Conservation (phyloP, 2,329 filamentous ascomycete species). For the Penicillium nordicum region DNA sequence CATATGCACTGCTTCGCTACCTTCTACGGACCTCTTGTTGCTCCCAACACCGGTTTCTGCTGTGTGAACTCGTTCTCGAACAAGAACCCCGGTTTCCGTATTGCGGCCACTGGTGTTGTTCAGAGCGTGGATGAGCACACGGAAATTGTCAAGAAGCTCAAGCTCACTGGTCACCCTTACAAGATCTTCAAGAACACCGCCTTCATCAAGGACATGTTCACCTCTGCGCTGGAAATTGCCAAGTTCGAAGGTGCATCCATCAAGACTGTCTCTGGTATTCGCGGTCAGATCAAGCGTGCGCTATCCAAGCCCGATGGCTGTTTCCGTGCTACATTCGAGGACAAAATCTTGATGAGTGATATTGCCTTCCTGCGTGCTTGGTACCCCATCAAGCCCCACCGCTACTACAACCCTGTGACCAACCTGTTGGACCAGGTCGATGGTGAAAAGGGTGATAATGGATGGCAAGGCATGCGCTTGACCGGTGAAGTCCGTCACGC, state of each 20-base stretch:
- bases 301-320: constrained; percentile 90
- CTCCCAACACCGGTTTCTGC: constrained; percentile 93
- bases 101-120: constrained; percentile 91
- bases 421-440: constrained; percentile 69
- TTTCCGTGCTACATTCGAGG: constrained; percentile 96
- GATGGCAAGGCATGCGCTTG: constrained; percentile 88
- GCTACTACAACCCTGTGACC: constrained; percentile 95
- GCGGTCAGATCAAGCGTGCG: constrained; percentile 95
- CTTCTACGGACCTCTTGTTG: constrained; percentile 90
- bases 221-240: constrained; percentile 83
- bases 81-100: constrained; percentile 82
- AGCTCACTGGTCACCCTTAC: constrained; percentile 87
- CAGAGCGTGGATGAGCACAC: constrained; percentile 91
- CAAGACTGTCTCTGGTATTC: constrained; percentile 90
- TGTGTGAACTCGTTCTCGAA: constrained; percentile 87
- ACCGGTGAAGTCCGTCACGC: constrained; percentile 86
- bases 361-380: constrained; percentile 95
- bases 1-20: constrained; percentile 99
- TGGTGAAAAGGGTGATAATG: constrained; percentile 30
- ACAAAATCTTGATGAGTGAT: constrained; percentile 95
- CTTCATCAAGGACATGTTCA: constrained; percentile 99
- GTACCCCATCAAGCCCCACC: constrained; percentile 92
- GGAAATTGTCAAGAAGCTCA: constrained; percentile 99
- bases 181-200: constrained; percentile 99
- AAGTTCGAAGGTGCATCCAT: constrained; percentile 97